A percentile compares a stretch with the other conserved stretches of the same genome.
Conservation (phyloP, 2,329 filamentous ascomycete genomes). For the Cladosporium sp. region DNA sequence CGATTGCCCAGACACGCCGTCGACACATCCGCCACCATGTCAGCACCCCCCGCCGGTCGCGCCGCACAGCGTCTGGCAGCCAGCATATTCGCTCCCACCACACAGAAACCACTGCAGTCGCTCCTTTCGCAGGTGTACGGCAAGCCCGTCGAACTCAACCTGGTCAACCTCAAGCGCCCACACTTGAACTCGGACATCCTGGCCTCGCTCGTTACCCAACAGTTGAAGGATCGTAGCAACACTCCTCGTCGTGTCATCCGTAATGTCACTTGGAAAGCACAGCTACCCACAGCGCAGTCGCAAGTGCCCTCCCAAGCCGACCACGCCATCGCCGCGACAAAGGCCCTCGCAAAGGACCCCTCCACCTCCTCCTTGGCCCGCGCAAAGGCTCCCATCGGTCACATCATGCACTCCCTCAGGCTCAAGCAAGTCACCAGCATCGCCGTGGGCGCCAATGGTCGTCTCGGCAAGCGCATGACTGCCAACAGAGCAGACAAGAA, state of each 20-base stretch:
- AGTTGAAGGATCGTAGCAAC: slow-evolving; percentile 30
- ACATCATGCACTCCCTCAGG: slow-evolving; percentile 28
- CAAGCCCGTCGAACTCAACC: slow-evolving; percentile 34
- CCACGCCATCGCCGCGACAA: slow-evolving; percentile 21
- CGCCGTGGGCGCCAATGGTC: slow-evolving; percentile 34
- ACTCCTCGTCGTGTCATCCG: slow-evolving; percentile 34
- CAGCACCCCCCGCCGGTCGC: slow-evolving; percentile 15
- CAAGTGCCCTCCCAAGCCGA: slow-evolving; percentile 25
- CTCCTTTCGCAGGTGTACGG: slow-evolving; percentile 29
- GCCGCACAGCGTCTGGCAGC: slow-evolving; percentile 11
- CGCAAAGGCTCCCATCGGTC: slow-evolving; percentile 24
- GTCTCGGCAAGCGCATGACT: slow-evolving; percentile 37
- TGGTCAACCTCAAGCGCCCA: slow-evolving; percentile 31
- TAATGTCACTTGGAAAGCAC: slow-evolving; percentile 35
- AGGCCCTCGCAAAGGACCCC: slow-evolving; percentile 19
- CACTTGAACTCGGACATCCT: slow-evolving; percentile 36
- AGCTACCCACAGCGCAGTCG: slow-evolving; percentile 28
- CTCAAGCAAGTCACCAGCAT: slow-evolving; percentile 34
- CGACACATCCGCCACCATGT: slow-evolving; percentile 10
- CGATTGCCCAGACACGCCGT: slow-evolving; percentile 6
- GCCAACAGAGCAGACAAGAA: slow-evolving; percentile 34
- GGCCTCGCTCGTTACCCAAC: slow-evolving; percentile 31
- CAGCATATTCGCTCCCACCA: slow-evolving; percentile 22
- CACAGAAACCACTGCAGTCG: slow-evolving; percentile 24
- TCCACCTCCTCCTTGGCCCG: slow-evolving; percentile 25